These are phyloP conservation scores for Geranomyces variabilis DNA, from an alignment of 192 early-diverging fungal genomes.

Conservation along the genomic window DNA sequence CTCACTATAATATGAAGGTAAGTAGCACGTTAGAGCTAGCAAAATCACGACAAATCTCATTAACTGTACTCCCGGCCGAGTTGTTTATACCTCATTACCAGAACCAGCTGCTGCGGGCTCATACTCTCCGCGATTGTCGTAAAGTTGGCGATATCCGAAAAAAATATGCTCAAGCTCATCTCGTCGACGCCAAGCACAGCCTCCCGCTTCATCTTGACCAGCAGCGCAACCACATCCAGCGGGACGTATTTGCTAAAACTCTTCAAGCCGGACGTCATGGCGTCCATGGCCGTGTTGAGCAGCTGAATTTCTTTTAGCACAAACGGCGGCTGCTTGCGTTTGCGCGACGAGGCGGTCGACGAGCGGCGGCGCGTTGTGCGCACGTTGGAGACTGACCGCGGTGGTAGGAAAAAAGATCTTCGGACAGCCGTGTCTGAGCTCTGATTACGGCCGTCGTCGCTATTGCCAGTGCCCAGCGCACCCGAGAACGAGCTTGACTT, in stretches of 20 bases:
- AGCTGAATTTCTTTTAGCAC: slow-evolving; percentile 34
- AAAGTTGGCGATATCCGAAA: slow-evolving; percentile 42
- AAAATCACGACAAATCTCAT: too few relatives aligned
- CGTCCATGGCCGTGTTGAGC: slow-evolving; percentile 36
- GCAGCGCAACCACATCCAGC: slow-evolving; percentile 33
- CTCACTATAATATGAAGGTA: slow-evolving; percentile 12
- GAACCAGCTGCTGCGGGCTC: slow-evolving; percentile 28
- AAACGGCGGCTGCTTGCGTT: slow-evolving; percentile 14
- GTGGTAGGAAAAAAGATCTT: slow-evolving; percentile 22
- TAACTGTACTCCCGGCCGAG: too few relatives aligned
- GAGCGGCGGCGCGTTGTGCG: background rate
- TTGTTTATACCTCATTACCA: slow-evolving; percentile 28
- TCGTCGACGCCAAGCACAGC: slow-evolving; percentile 38
- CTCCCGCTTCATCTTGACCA: slow-evolving; percentile 40
- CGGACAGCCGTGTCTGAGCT: slow-evolving; percentile 9
- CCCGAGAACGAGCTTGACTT: background rate
- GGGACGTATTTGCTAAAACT: slow-evolving; percentile 39
- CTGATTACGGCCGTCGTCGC: background rate
- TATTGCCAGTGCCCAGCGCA: background rate
- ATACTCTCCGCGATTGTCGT: slow-evolving; percentile 37
- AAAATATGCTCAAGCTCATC: slow-evolving; percentile 38
- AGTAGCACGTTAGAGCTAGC: too few relatives aligned
- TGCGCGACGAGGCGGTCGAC: slow-evolving; percentile 1
- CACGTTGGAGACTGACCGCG: background rate
- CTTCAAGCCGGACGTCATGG: slow-evolving; percentile 35